Base-by-base conservation (phyloP, 805 yeast species). In the Spathaspora gorwiae region DNA sequence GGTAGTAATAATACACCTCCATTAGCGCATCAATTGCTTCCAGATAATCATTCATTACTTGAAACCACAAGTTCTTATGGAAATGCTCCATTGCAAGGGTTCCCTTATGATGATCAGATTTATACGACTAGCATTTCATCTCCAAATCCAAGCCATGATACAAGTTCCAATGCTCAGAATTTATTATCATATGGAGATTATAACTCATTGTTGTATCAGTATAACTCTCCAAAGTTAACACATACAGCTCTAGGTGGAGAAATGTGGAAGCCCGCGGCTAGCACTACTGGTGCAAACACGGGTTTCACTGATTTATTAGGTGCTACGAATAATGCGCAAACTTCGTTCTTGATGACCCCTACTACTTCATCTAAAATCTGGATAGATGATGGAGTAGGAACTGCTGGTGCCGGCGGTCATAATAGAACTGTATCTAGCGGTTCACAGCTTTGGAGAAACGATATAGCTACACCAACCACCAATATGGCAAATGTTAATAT, bases 361-460 rank as follows among this genome's bases (percentile, higher is more conserved):
- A 38, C 54, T n/a, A 26, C 38, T 24, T 33, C 35, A 46, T 40
- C 41, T 40, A 50, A 36, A 29, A 52, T 37, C 40, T 43, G 35
- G 47, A 40, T 36, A 15, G 54, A 51, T 45, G 49, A 50, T 32
- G 35, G 38, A 19, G 26, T 19, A n/a, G 19, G 19, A 9, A 19
- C 24, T 19, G 24, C 40, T 8, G 12, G 26, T 27, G 27, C 15
- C 8, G 42, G 31, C 5, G 49, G 50, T 24, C 59, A 56, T 45
- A 49, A 50, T 8, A 48, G 65, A 13, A 49, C 44, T 19, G 49
- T 51, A 11, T 51, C 56, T 11, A 43, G 47, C 15, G 48, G 47
- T 35, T 46, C 50, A 13, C 56, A 53, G 43, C 51, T 60, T 29
- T 60, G 64, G 64, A 45, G 63, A 31, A 55, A 56, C 37, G 59